phyloP scores from a whole-genome alignment of 2,329 filamentous ascomycete species.

The Aureobasidium sp. region DNA sequence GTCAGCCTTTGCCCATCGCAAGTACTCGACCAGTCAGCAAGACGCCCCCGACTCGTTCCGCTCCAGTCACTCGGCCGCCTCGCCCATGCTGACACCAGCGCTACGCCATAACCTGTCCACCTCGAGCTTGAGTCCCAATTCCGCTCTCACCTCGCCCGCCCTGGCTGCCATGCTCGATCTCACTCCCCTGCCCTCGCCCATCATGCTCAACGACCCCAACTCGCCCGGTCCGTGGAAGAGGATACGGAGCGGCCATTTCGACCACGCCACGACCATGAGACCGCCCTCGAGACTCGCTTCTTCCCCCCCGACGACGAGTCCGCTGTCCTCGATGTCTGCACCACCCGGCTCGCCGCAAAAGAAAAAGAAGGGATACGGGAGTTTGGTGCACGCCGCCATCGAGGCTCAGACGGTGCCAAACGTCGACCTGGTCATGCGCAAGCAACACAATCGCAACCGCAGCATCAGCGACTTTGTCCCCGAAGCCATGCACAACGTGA shows the following conservation, averaged over 20 bases:
- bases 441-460: constrained; percentile 59
- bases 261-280: constrained; percentile 12
- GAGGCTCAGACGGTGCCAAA: constrained; percentile 20
- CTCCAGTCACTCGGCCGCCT: not conserved
- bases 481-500: constrained; percentile 58
- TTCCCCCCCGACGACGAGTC: constrained; percentile 24
- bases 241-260: constrained; percentile 26
- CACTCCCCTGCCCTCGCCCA: constrained; percentile 44
- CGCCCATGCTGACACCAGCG: constrained; percentile 2
- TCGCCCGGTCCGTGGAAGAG: constrained; percentile 34
- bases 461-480: constrained; percentile 85
- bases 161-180: constrained; percentile 41
- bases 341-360: constrained; percentile 26
- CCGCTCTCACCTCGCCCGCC: constrained; percentile 38
- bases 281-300: constrained; percentile 23
- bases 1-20: not conserved
- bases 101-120: constrained; percentile 8
- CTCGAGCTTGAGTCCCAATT: constrained; percentile 24
- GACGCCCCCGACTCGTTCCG: not conserved
- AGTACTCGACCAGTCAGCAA: not conserved
- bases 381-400: constrained; percentile 32
- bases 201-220: constrained; percentile 31
- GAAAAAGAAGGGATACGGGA: constrained; percentile 41
- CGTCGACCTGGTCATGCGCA: not conserved
- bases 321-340: constrained; percentile 11